Evolutionary conservation across 345 rosid genomes (phyloP), one percentile per base, ranked within the genome.

Genomic region (Hypericum perforatum): DNA sequence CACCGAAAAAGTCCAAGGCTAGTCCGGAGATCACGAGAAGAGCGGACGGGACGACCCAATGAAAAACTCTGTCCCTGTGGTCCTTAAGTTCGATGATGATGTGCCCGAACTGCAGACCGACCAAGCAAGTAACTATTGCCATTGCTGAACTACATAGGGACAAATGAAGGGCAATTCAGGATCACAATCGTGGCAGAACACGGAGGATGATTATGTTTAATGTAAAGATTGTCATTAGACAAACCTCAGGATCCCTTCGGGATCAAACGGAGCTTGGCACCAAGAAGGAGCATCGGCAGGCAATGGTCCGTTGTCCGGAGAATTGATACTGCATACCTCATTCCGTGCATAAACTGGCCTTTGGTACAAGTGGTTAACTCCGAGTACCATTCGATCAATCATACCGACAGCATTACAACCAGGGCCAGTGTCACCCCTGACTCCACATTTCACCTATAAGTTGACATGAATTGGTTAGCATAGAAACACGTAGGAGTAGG

Each of bases 231-330:
- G 32, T 22, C 36, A 39, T 29, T 16, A 60, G 49, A 61, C 58
- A 42, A 59, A 85, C 95, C 97, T 86, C 68, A 89, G 52, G 32
- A 89, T 76, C 36, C 95, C 97, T 80, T 89, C 97, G 0, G 97
- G 95, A 63, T 89, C 95, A 60, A 86, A 89, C 32, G 97, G 97
- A 58, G 95, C 95, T 68, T 80, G 86, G 70, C 95, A 89, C 97
- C 97, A 89, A 57, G 90, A 66, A 57, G 97, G 95, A 52, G 97
- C 94, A 47, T 76, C 71, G 16, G 68, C 70, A 53, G 95, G 97
- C 51, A 79, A 56, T 2, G 95, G 83, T 36, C 97, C 95, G 52
- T 73, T 62, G 37, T 66, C 73, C 52, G 97, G 97, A 47, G 78
- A 85, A 54, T 81, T 70, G 44, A 75, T 68, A 67, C 97, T 89